phyloP scores from a whole-genome alignment of 2,329 filamentous ascomycete genomes.

The Fusarium sp. region DNA sequence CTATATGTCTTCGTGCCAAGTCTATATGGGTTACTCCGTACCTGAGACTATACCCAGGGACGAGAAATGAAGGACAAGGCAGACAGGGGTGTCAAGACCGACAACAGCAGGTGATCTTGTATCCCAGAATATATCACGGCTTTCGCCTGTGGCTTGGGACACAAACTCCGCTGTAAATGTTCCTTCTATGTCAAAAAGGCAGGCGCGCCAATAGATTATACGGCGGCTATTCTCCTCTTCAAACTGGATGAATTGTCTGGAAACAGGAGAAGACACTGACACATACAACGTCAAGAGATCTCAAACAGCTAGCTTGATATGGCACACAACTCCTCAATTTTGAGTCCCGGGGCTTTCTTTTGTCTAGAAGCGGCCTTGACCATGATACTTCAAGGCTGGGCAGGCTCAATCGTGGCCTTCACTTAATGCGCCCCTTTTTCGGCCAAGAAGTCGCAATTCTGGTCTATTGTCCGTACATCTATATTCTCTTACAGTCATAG shows the following conservation, averaged over 20 bases:
- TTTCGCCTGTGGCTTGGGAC: neutral
- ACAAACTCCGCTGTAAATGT: neutral
- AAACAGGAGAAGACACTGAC: neutral
- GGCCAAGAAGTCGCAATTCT: constrained; percentile 12
- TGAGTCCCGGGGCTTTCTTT: neutral
- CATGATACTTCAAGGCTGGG: neutral
- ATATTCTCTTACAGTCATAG: no score
- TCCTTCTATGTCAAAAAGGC: neutral
- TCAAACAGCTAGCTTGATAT: neutral
- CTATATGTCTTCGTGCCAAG: neutral
- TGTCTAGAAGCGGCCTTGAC: neutral
- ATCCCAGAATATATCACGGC: neutral
- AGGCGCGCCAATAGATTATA: neutral
- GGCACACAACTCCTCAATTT: neutral
- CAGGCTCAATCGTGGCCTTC: neutral
- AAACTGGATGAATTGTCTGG: neutral
- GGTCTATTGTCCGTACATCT: neutral
- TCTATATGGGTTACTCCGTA: neutral
- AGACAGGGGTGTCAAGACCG: neutral
- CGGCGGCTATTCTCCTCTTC: neutral
- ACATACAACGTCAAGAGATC: neutral
- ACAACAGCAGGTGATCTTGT: constrained; percentile 1
- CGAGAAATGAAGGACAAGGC: constrained; percentile 2
- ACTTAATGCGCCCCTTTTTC: constrained; percentile 17
- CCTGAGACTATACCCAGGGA: neutral